These are phyloP conservation scores for Gastrolobium villosum DNA, from an alignment of 306 rosid species.

Conservation along the genomic window DNA sequence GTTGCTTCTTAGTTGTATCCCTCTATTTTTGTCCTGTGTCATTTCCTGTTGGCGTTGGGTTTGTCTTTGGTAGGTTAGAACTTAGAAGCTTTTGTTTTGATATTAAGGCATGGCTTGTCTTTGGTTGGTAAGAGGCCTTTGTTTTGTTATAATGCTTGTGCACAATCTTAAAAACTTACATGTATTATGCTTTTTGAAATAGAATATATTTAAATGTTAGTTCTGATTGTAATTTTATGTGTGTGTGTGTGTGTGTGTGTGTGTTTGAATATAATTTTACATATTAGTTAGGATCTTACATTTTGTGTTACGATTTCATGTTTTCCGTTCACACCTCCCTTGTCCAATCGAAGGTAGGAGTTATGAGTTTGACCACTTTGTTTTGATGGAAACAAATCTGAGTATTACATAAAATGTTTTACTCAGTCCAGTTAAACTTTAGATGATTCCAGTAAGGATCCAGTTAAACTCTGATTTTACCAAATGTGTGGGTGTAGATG, in stretches of 20 bases:
- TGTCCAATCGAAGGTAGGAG: conserved; percentile 12
- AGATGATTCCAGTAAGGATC: conserved; percentile 12
- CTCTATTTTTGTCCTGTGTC: conserved; percentile 3
- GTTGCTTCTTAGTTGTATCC: background rate
- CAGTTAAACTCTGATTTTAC: background rate
- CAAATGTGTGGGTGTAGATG: conserved; percentile 17
- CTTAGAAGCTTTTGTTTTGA: conserved; percentile 9
- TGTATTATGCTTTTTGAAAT: background rate
- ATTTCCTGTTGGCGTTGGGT: conserved; percentile 10
- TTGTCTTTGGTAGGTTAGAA: conserved; percentile 1
- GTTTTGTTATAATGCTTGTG: conserved; percentile 15
- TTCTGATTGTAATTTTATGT: background rate
- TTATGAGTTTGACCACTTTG: background rate
- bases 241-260: background rate
- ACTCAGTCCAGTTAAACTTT: background rate
- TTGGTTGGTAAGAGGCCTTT: background rate
- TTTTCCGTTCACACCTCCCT: background rate
- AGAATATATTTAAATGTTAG: background rate
- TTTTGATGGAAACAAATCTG: background rate
- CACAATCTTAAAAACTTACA: background rate
- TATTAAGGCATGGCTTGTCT: background rate
- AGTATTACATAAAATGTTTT: background rate
- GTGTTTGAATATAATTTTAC: too few species aligned
- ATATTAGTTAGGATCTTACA: too few species aligned
- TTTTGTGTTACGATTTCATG: background rate